Conservation (phyloP, 495 filamentous ascomycete species). For the Trichoderma reesei region DNA sequence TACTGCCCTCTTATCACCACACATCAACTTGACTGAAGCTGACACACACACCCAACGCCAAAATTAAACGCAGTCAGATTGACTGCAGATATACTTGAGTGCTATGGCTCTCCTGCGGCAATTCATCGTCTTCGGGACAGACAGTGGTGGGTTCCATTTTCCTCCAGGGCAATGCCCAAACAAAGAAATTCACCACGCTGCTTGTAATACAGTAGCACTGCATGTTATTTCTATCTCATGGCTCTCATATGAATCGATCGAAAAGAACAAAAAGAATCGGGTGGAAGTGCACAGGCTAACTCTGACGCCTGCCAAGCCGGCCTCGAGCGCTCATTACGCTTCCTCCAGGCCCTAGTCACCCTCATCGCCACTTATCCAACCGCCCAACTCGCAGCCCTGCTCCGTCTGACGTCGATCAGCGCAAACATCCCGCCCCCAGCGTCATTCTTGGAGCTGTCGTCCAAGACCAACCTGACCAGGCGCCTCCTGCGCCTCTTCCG, state of each 20-base stretch:
- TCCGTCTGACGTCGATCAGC: conserved; percentile 11
- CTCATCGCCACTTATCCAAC: conserved; percentile 35
- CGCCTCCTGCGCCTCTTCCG: conserved; percentile 54
- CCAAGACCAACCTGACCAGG: conserved; percentile 32
- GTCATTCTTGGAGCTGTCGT: conserved; percentile 15
- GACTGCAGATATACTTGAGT: too few relatives aligned
- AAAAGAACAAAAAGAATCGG: not conserved
- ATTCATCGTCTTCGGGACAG: conserved; percentile 32
- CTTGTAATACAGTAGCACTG: too few relatives aligned
- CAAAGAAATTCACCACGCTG: not conserved
- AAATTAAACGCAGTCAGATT: too few relatives aligned
- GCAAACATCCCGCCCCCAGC: conserved; percentile 14
- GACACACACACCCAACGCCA: too few relatives aligned
- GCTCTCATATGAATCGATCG: not conserved
- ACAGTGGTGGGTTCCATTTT: conserved; percentile 27
- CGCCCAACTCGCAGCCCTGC: conserved; percentile 15
- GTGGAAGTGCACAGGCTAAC: not conserved
- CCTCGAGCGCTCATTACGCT: conserved; percentile 52
- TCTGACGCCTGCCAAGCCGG: conserved; percentile 32
- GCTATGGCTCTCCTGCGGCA: conserved; percentile 13
- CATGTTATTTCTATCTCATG: too few relatives aligned
- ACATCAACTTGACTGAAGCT: too few relatives aligned
- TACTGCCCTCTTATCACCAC: too few relatives aligned
- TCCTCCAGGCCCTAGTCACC: conserved; percentile 46
- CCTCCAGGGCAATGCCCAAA: conserved; percentile 6